These are phyloP conservation scores for Ophiostoma sp. DNA, from an alignment of 2,329 filamentous ascomycete species.

Conservation along the genomic window DNA sequence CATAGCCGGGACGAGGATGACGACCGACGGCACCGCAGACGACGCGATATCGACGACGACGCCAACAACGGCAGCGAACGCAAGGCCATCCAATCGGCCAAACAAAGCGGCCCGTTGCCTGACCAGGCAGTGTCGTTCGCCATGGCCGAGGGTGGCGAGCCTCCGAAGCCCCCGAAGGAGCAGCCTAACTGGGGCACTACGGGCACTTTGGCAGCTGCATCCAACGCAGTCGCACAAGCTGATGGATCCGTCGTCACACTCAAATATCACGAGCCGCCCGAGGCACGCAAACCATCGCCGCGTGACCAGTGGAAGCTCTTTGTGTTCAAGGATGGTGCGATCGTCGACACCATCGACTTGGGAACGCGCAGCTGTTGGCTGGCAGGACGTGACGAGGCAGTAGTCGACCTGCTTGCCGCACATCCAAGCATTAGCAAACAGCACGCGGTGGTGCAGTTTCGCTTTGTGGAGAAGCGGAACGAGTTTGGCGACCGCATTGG, in stretches of 20 bases:
- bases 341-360: constrained; percentile 80
- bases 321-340: constrained; percentile 80
- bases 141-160: constrained; percentile 46
- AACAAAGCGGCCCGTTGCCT: constrained; percentile 54
- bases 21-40: background rate
- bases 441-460: constrained; percentile 92
- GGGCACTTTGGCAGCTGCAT: constrained; percentile 81
- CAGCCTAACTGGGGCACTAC: constrained; percentile 84
- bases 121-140: constrained; percentile 63
- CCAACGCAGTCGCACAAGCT: constrained; percentile 71
- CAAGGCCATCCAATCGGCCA: constrained; percentile 28
- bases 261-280: constrained; percentile 94
- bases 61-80: background rate
- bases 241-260: constrained; percentile 75
- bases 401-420: constrained; percentile 81
- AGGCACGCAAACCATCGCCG: constrained; percentile 82
- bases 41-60: background rate
- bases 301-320: constrained; percentile 86
- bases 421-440: constrained; percentile 95
- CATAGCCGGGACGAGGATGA: background rate
- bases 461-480: constrained; percentile 77
- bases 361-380: constrained; percentile 83
- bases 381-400: constrained; percentile 73
- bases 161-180: constrained; percentile 63
- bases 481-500: constrained; percentile 84